These are phyloP conservation scores for Heterobasidion parviporum DNA, from an alignment of 1,284 basidiomycete genomes.

Conservation along the genomic window DNA sequence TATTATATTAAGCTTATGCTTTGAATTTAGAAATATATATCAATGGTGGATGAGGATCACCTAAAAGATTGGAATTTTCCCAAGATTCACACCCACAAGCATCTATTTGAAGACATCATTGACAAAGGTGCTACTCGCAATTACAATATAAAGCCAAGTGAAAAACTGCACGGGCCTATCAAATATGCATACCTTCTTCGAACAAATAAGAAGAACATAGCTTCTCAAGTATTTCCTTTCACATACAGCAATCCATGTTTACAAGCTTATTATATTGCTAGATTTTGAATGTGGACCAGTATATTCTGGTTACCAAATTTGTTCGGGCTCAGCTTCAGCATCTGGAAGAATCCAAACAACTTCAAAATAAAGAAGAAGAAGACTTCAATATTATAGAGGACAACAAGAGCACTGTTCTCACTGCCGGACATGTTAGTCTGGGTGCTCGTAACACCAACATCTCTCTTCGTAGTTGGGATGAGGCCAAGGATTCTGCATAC, in stretches of 20 bases:
- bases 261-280: no score
- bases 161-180: conserved; percentile 16
- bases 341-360: not conserved
- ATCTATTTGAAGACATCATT: conserved; percentile 16
- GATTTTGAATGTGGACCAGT: conserved; percentile 11
- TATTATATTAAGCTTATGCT: not conserved
- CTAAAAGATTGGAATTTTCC: conserved; percentile 17
- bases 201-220: conserved; percentile 23
- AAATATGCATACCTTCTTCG: conserved; percentile 15
- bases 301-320: not conserved
- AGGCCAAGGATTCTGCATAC: not conserved
- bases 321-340: conserved; percentile 7
- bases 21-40: not conserved
- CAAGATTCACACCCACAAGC: conserved; percentile 14
- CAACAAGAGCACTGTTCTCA: not conserved
- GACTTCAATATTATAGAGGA: not conserved
- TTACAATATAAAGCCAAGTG: conserved; percentile 17
- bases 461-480: not conserved
- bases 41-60: not conserved
- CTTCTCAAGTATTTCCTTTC: conserved; percentile 13
- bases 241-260: no score
- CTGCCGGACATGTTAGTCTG: conserved; percentile 1
- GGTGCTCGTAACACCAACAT: not conserved
- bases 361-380: not conserved
- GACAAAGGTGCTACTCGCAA: conserved; percentile 15